Conservation (phyloP, 441 rosid genomes). For the Geranium incanum region DNA sequence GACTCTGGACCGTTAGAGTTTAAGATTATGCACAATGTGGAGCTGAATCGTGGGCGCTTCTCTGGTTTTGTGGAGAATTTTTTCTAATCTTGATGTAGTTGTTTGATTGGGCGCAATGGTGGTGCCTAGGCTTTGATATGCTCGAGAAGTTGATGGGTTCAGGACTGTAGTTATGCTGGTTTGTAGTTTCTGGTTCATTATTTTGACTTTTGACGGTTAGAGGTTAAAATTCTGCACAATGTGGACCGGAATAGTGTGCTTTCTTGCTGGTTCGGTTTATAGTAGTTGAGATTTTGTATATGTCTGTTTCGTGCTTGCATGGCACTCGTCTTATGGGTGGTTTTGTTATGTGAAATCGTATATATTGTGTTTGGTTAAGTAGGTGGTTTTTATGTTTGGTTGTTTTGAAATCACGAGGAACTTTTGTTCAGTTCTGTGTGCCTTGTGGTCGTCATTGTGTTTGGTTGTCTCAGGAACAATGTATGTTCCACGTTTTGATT, state of each 20-base stretch:
- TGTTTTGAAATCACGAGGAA: conserved; percentile 1
- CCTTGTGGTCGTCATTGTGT: neutral
- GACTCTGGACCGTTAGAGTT: neutral
- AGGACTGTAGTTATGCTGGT: conserved; percentile 16
- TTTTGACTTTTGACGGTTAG: neutral
- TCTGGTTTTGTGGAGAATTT: too few species aligned
- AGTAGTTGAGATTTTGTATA: neutral
- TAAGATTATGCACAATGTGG: conserved; percentile 25
- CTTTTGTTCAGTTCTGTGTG: neutral
- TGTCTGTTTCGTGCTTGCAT: neutral
- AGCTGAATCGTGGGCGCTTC: neutral
- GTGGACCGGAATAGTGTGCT: conserved; percentile 14
- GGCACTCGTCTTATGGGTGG: neutral
- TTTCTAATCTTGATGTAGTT: neutral
- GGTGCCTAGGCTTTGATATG: neutral
- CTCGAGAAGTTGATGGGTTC: neutral
- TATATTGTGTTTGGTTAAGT: neutral
- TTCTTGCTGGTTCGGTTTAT: neutral
- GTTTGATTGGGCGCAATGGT: conserved; percentile 1
- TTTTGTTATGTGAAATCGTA: neutral
- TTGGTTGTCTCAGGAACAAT: neutral
- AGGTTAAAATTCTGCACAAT: conserved; percentile 19
- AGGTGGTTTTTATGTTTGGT: neutral
- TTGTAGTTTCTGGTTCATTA: conserved; percentile 4
- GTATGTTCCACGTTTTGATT: neutral